Conservation (phyloP, 495 filamentous ascomycete species). For the Podospora conica region DNA sequence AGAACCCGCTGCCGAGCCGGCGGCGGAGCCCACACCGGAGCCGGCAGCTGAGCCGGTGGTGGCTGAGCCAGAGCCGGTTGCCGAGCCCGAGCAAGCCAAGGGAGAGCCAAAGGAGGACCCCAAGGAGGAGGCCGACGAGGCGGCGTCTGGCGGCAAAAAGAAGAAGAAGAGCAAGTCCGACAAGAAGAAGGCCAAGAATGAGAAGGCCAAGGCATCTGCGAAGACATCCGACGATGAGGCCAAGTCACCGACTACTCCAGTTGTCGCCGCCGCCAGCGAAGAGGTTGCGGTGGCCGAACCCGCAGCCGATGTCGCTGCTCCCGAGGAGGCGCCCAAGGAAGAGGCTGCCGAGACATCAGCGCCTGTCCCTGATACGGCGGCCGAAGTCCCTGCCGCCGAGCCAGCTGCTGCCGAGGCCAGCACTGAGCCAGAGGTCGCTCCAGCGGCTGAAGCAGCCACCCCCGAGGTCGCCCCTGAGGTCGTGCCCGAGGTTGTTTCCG, state of each 20-base stretch:
- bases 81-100: neutral
- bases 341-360: slow-evolving; percentile 5
- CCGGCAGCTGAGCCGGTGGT: slow-evolving; percentile 9
- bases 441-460: neutral
- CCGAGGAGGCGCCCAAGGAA: neutral
- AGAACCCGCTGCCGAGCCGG: neutral
- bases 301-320: neutral
- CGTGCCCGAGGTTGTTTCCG: neutral
- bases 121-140: neutral
- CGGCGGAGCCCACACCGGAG: slow-evolving; percentile 7
- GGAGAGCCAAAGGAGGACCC: slow-evolving; percentile 5
- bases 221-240: neutral
- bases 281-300: neutral
- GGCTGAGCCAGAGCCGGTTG: neutral
- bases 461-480: neutral
- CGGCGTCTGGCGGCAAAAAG: neutral
- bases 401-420: neutral
- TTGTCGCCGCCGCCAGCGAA: neutral
- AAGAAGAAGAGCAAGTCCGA: neutral
- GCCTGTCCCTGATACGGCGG: neutral
- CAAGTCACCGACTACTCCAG: neutral
- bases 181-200: slow-evolving; percentile 8
- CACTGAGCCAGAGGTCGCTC: neutral
- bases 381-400: neutral
- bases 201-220: neutral